Percentiles rank a stretch among this genome's conserved stretches.
Conservation (phyloP, 1,284 basidiomycete species). For the Agroathelia rolfsii region DNA sequence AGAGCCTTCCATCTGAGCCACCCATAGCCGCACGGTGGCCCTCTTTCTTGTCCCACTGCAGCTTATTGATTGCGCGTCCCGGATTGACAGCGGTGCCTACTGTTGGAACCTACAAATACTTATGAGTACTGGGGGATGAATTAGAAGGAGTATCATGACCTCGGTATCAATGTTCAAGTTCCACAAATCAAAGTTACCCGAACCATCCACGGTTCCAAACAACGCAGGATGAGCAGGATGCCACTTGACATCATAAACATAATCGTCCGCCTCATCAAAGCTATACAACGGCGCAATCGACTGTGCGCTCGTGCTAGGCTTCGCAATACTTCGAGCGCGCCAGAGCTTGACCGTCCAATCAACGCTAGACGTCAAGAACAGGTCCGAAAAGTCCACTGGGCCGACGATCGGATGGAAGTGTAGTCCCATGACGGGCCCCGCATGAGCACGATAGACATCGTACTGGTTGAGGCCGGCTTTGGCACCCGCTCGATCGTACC, state of each 20-base stretch:
- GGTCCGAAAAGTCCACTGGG: slow-evolving; percentile 88
- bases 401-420: slow-evolving; percentile 91
- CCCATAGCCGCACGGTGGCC: slow-evolving; percentile 80
- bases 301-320: slow-evolving; percentile 43
- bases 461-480: slow-evolving; percentile 91
- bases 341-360: slow-evolving; percentile 97
- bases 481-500: slow-evolving; percentile 91
- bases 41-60: slow-evolving; percentile 87
- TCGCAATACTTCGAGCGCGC: slow-evolving; percentile 66
- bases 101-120: slow-evolving; percentile 55
- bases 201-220: slow-evolving; percentile 91
- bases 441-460: slow-evolving; percentile 87
- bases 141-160: slow-evolving; percentile 42
- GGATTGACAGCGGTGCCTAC: slow-evolving; percentile 67
- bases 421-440: slow-evolving; percentile 87
- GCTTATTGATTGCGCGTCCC: slow-evolving; percentile 84
- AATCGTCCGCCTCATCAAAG: slow-evolving; percentile 95
- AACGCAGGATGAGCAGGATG: slow-evolving; percentile 90
- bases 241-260: slow-evolving; percentile 99
- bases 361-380: slow-evolving; percentile 85
- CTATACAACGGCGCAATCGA: slow-evolving; percentile 71
- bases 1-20: slow-evolving; percentile 85
- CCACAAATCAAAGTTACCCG: slow-evolving; percentile 93
- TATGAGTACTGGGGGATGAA: slow-evolving; percentile 8
- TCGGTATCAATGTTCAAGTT: slow-evolving; percentile 93